Evolutionary conservation across 1,284 basidiomycete species (phyloP), one percentile per base, ranked within the genome.

Genomic region (Puccinia polysora): DNA sequence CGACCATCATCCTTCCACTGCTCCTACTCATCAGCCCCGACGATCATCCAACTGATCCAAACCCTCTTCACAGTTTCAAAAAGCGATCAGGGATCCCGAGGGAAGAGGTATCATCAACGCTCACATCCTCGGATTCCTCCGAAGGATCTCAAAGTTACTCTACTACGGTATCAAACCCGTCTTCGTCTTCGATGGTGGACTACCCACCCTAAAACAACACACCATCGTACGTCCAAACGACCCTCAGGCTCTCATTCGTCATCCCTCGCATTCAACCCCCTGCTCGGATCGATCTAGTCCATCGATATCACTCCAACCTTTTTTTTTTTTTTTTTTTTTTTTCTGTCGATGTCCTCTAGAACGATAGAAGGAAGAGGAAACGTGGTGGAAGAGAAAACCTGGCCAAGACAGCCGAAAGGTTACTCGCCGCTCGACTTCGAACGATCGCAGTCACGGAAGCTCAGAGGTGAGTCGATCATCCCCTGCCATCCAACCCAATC

Each of bases 31-130:
- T 4, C 6, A 23, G 14, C 23, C 6, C 20, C 15, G 30, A 47
- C n/a, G 12, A 47, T 30, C n/a, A 8, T 69, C 2, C 28, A 49
- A 32, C 28, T 65, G 4, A 28, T 38, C 18, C 4, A 67, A 43
- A 77, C 12, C 10, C 6, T 8, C 38, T 45, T 36, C 23, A 6
- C 25, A 97, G 81, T 97, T 97, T 78, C 93, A 96, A 82, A 94
- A 94, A 45, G 97, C 96, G 1, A 97, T 98, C 94, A 87, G 96
- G 32, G 94, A 96, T 81, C 95, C 92, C 78, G 91, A 97, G 73
- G 96, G 96, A 15, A 86, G 88, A 28, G 91, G 86, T 10, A 82
- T 99, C 47, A 85, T 89, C 73, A 97, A 97, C 78, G 94, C 95
- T 0, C 96, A 98, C 81, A 87, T 99, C 28, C 83, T 98, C 58